Conservation (phyloP, 768 basidiomycete species). For the Sarcodon sp. region DNA sequence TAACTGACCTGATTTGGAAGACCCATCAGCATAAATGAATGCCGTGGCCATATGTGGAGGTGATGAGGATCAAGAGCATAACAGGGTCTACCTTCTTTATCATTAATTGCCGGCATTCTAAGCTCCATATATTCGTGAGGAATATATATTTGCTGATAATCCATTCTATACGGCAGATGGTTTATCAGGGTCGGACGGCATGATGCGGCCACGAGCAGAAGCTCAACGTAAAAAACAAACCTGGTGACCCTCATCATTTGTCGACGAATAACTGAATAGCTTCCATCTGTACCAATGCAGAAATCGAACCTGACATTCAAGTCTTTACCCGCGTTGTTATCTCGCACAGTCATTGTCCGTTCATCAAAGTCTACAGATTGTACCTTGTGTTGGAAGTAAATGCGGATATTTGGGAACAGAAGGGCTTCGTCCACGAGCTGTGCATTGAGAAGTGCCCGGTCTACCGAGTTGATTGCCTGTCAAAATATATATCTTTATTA, state of each 20-base stretch:
- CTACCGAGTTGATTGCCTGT: slow-evolving; percentile 91
- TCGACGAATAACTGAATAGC: slow-evolving; percentile 80
- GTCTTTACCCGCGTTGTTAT: slow-evolving; percentile 29
- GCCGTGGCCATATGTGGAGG: slow-evolving; percentile 98
- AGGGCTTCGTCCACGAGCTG: slow-evolving; percentile 68
- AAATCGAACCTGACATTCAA: slow-evolving; percentile 51
- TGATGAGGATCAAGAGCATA: slow-evolving; percentile 90
- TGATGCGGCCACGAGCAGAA: not conserved
- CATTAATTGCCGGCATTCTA: slow-evolving; percentile 77
- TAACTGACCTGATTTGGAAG: slow-evolving; percentile 85
- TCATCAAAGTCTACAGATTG: slow-evolving; percentile 62
- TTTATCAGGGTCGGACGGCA: not conserved
- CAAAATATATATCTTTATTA: slow-evolving; percentile 1
- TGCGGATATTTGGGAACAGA: slow-evolving; percentile 44
- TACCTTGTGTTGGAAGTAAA: slow-evolving; percentile 78
- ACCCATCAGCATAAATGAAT: slow-evolving; percentile 98
- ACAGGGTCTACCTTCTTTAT: slow-evolving; percentile 39
- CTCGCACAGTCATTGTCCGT: slow-evolving; percentile 39
- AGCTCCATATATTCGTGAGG: slow-evolving; percentile 94
- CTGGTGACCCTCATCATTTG: slow-evolving; percentile 93
- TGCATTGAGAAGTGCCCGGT: slow-evolving; percentile 79
- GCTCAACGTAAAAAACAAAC: slow-evolving; percentile 31
- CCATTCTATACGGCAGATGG: slow-evolving; percentile 48
- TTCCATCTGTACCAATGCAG: slow-evolving; percentile 89
- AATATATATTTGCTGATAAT: slow-evolving; percentile 92